phyloP scores from a whole-genome alignment of 768 basidiomycete genomes.

The Chiua virens region DNA sequence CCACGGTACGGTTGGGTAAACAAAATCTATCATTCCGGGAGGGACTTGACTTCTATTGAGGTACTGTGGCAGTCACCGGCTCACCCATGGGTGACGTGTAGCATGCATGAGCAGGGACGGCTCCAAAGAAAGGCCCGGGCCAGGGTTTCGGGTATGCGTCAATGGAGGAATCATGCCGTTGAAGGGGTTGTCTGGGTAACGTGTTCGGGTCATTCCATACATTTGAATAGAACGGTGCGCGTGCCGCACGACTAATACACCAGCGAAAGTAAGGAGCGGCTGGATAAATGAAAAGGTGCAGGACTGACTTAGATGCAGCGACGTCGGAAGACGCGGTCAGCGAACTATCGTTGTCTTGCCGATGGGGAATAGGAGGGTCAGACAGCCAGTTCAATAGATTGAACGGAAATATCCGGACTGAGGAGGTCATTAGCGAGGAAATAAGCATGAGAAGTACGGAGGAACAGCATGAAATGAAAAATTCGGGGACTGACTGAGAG shows the following conservation, averaged over 20 bases:
- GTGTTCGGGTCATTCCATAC: too few relatives aligned
- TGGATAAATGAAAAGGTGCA: background rate
- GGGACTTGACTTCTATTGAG: constrained; percentile 8
- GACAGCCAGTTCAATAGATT: background rate
- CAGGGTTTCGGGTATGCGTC: background rate
- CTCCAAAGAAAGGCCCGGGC: background rate
- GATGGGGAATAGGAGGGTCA: background rate
- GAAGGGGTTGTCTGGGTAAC: background rate
- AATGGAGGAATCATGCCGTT: background rate
- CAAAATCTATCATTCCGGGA: background rate
- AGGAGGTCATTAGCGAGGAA: too few relatives aligned
- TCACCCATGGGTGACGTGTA: background rate
- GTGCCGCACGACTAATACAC: background rate
- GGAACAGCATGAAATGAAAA: background rate
- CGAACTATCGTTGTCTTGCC: background rate
- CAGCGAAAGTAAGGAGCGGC: constrained; percentile 5
- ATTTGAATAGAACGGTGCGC: background rate
- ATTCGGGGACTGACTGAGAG: constrained; percentile 11
- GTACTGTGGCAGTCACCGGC: background rate
- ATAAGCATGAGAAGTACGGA: background rate
- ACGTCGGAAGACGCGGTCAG: background rate
- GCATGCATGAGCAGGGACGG: background rate
- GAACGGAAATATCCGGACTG: too few relatives aligned
- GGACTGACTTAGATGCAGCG: constrained; percentile 15
- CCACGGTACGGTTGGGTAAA: background rate